Evolutionary conservation across 1,284 basidiomycete genomes (phyloP).

Genomic region (Xanthoconium separans): DNA sequence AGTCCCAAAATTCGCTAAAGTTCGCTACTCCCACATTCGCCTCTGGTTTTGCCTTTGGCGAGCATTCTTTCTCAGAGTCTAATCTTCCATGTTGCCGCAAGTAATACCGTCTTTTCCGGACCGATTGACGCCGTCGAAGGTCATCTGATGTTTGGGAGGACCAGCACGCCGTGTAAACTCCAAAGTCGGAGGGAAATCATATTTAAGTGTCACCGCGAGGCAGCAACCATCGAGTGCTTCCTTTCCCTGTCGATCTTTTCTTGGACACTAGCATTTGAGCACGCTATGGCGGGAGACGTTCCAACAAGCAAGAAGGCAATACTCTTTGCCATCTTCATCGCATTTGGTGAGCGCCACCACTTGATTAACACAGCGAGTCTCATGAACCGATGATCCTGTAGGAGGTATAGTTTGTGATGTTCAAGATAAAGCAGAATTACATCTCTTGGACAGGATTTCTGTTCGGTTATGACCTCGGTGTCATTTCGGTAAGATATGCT

Average conservation of each 20-base stretch:
- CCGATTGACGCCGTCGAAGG: slow-evolving; percentile 4
- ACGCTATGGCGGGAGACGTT: slow-evolving; percentile 36
- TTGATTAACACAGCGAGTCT: slow-evolving; percentile 17
- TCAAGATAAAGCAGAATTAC: neutral
- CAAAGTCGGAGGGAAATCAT: neutral
- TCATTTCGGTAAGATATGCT: slow-evolving; percentile 49
- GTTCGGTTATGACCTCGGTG: slow-evolving; percentile 72
- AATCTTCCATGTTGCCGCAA: slow-evolving; percentile 2
- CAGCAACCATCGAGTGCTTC: neutral
- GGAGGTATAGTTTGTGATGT: slow-evolving; percentile 12
- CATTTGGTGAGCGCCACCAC: slow-evolving; percentile 36
- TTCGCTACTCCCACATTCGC: neutral
- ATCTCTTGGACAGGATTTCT: slow-evolving; percentile 45
- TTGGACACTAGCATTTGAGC: neutral
- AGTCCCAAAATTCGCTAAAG: neutral
- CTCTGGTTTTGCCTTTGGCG: neutral
- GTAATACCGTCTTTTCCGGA: neutral
- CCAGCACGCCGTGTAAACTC: neutral
- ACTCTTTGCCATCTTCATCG: slow-evolving; percentile 60
- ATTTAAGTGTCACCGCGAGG: slow-evolving; percentile 10
- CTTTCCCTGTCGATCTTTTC: neutral
- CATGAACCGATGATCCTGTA: neutral
- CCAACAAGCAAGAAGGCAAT: slow-evolving; percentile 58
- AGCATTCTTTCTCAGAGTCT: neutral
- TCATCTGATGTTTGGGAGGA: slow-evolving; percentile 20